Evolutionary conservation across 129 eudicot genomes (phyloP), one percentile per base, ranked within the genome.

Genomic region (Centella asiatica): DNA sequence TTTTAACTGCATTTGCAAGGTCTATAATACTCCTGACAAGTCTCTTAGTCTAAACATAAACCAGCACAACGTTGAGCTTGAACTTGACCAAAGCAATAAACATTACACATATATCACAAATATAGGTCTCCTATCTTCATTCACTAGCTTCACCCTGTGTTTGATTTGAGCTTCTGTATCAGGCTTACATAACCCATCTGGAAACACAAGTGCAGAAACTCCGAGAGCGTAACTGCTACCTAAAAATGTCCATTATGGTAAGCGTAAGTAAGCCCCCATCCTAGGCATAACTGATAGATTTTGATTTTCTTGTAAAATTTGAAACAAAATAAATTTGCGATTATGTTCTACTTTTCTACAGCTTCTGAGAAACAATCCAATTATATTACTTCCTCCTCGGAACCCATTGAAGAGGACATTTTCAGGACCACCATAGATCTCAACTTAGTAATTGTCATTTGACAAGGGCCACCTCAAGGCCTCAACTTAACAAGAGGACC

Each of bases 391-490:
- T 20, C 33, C 56, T 36, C 63, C 47, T 18, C 42, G 23, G 34
- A 39, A 57, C n/a, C 75, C 64, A 47, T 12, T 69, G 68, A 64
- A 51, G 69, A 69, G 67, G 31, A 69, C 64, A 5, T 49, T 64
- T 29, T 76, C 80, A 52, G 72, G 64, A 59, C 50, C 75, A 13
- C 39, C 46, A 58, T 55, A 57, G 58, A 19, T n/a, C 45, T 49
- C 36, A 53, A 15, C 22, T 27, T 53, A 14, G 23, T 25, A 19
- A 24, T 11, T 53, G 15, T 5, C 18, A 4, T 42, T 52, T 14
- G 11, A 25, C 34, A 12, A 34, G n/a, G 15, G 62, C 18, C 4
- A 56, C 19, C 62, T 56, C 17, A 17, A 32, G 60, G 18, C 62
- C 29, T 27, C n/a, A 54, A 31, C 59, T n/a, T 11, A 13, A 19